phyloP scores from a whole-genome alignment of 306 rosid genomes.

The Lathyrus tuberosus region DNA sequence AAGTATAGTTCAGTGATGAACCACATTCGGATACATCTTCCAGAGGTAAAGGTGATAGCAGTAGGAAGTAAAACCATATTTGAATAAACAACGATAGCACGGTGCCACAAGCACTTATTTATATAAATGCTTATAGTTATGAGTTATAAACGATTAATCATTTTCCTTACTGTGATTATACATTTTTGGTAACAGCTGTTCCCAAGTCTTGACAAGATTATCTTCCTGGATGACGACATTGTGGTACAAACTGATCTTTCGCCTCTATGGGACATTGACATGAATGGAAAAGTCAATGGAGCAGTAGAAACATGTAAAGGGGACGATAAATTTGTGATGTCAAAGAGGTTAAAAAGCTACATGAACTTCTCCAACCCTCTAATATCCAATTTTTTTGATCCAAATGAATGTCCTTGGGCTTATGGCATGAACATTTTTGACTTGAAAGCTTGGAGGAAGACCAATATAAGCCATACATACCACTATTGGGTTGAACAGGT shows the following conservation, averaged over 20 bases:
- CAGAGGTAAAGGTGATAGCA: constrained; percentile 65
- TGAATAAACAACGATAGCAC: too few species aligned
- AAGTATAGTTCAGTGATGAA: constrained; percentile 95
- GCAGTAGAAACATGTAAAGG: constrained; percentile 94
- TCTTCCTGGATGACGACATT: constrained; percentile 88
- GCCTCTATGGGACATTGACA: constrained; percentile 86
- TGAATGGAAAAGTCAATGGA: constrained; percentile 97
- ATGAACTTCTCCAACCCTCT: constrained; percentile 94
- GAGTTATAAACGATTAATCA: too few species aligned
- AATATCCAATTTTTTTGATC: constrained; percentile 61
- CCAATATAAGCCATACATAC: constrained; percentile 86
- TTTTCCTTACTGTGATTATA: constrained; percentile 12
- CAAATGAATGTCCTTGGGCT: constrained; percentile 94
- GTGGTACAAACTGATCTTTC: constrained; percentile 97
- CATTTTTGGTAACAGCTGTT: constrained; percentile 63
- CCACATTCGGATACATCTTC: constrained; percentile 90
- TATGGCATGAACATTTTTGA: constrained; percentile 98
- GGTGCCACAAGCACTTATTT: background rate
- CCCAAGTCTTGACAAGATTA: constrained; percentile 83
- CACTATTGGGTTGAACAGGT: constrained; percentile 90
- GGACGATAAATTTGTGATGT: constrained; percentile 82
- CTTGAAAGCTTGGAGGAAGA: constrained; percentile 92
- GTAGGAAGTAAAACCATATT: background rate
- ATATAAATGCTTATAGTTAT: too few species aligned
- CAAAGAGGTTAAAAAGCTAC: constrained; percentile 82